Evolutionary conservation across 805 yeast species (phyloP), one percentile per base, ranked within the genome.

Genomic region (Teunomyces funiuensis): DNA sequence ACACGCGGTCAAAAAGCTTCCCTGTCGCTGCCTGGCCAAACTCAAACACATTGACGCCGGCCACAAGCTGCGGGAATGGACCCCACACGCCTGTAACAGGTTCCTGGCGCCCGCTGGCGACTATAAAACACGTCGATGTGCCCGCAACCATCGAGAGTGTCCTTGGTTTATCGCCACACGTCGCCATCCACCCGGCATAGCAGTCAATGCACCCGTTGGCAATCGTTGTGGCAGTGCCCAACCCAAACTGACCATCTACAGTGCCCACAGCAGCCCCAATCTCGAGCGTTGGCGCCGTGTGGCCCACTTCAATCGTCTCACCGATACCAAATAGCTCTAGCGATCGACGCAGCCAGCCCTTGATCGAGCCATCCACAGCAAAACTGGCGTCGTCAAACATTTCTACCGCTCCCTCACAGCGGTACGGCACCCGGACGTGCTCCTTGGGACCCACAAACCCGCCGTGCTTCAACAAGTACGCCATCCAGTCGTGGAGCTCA

Each of bases 1-100:
- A 22, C 10, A 37, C 44, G 30, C 71, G 68, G 44, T 76, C 79
- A 19, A 76, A 62, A 5, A 80, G 58, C 39, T 71, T 65, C 3
- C 86, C 86, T 0, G 84, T 72, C 10, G 82, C 77, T 3, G 83
- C 76, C 42, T 74, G 76, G 0, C 86, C 86, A 37, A 76, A 78
- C 46, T 79, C 78, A 37, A 71, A 79, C 2, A 78, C 63, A 16
- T 51, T 47, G 15, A 52, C 43, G 4, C 45, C 59, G 0, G 54
- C 51, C 11, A 43, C 40, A 4, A 75, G 54, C 28, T 68, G 61
- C 2, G 60, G 49, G 50, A 74, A 80, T 0, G 85, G 85, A 0
- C 86, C 85, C 86, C 86, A 80, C 3, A 79, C 58, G 0, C 84
- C 84, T 0, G 67, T 61, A 1, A 66, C 49, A 2, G 52, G 44